Conservation (phyloP, 352 stramenopile species). For the Pythium diclinum region DNA sequence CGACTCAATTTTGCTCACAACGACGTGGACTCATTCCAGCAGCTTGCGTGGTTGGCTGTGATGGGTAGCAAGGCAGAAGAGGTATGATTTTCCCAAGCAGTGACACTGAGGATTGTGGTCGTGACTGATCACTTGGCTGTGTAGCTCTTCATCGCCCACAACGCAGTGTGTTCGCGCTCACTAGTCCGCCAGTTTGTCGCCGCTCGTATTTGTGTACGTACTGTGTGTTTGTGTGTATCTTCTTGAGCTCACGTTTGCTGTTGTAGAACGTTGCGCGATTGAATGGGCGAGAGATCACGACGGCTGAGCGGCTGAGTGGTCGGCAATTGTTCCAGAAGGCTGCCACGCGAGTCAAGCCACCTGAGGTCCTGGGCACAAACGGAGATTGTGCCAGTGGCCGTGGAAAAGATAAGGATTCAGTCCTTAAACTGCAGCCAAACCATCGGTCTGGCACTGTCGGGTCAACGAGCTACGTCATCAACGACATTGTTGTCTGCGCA, state of each 20-base stretch:
- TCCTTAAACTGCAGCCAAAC: background rate
- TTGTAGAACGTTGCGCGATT: conserved; percentile 53
- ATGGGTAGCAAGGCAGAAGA: conserved; percentile 65
- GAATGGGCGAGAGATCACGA: conserved; percentile 62
- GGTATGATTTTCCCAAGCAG: conserved; percentile 24
- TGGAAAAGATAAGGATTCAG: background rate
- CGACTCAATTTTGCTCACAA: conserved; percentile 67
- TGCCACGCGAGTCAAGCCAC: conserved; percentile 1
- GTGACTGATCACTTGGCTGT: background rate
- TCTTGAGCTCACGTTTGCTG: too few relatives aligned
- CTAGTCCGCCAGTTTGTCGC: conserved; percentile 59
- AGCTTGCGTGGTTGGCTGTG: conserved; percentile 52
- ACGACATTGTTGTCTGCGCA: conserved; percentile 46
- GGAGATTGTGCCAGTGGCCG: background rate
- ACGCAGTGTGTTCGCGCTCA: conserved; percentile 47
- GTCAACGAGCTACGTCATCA: conserved; percentile 27
- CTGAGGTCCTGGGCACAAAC: background rate
- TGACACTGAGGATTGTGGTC: background rate
- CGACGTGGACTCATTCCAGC: conserved; percentile 57
- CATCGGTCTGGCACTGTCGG: background rate
- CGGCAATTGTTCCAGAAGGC: conserved; percentile 57
- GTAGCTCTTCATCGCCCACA: conserved; percentile 64
- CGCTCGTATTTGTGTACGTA: conserved; percentile 45
- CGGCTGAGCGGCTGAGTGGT: conserved; percentile 40
- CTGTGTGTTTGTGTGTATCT: too few relatives aligned